phyloP scores from a whole-genome alignment of 306 rosid species.

The Casuarina glauca region DNA sequence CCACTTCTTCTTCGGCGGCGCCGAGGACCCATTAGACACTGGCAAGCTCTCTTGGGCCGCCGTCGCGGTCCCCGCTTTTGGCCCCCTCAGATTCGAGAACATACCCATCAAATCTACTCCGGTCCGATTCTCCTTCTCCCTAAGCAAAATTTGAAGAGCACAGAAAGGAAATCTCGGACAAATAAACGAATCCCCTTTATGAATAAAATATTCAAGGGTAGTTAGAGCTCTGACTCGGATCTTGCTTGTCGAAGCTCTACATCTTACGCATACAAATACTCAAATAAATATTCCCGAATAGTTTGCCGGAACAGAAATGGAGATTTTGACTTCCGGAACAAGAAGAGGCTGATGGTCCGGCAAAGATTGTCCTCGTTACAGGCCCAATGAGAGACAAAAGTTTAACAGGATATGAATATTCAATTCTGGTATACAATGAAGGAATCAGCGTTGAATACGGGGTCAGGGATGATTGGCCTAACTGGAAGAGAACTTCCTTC shows the following conservation, averaged over 20 bases:
- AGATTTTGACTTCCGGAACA: not conserved
- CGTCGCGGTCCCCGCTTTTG: slow-evolving; percentile 54
- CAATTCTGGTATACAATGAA: not conserved
- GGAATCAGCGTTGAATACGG: too few species aligned
- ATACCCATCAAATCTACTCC: slow-evolving; percentile 51
- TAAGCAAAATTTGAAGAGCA: slow-evolving; percentile 25
- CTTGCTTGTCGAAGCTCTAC: not conserved
- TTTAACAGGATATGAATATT: not conserved
- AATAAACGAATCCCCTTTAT: too few species aligned
- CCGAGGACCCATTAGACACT: slow-evolving; percentile 28
- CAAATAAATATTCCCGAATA: too few species aligned
- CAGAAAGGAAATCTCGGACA: slow-evolving; percentile 1
- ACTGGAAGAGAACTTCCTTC: not conserved
- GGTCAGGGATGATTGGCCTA: not conserved
- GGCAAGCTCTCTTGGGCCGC: slow-evolving; percentile 50
- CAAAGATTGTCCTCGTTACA: slow-evolving; percentile 9
- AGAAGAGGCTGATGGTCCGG: not conserved
- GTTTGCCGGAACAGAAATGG: not conserved
- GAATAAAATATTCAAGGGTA: too few species aligned
- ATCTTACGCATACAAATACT: too few species aligned
- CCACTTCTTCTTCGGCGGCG: slow-evolving; percentile 61
- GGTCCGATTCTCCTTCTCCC: slow-evolving; percentile 8
- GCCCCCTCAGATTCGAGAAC: slow-evolving; percentile 54
- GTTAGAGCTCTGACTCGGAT: not conserved
- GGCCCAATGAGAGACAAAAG: slow-evolving; percentile 13